phyloP scores from a whole-genome alignment of 2,329 filamentous ascomycete genomes.

The Cordyceps pruinosa region DNA sequence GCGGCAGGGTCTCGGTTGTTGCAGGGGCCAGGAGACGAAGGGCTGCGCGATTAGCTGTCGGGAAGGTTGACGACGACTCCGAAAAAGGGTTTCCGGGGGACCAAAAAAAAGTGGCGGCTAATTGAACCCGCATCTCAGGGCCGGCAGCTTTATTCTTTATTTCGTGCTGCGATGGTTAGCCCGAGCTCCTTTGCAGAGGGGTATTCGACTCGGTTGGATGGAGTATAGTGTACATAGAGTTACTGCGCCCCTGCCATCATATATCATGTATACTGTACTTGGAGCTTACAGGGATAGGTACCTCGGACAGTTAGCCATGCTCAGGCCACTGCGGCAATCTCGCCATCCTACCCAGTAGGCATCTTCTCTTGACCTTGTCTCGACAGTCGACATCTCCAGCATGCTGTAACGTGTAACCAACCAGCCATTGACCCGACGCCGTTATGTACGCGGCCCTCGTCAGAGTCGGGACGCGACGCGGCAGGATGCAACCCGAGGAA shows the following conservation, averaged over 20 bases:
- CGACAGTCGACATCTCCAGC: no score
- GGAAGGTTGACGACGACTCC: neutral
- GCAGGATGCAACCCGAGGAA: neutral
- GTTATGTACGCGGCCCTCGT: no score
- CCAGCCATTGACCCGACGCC: no score
- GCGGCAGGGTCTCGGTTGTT: neutral
- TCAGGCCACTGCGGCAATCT: no score
- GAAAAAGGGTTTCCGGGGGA: neutral
- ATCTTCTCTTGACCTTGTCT: no score
- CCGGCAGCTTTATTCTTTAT: neutral
- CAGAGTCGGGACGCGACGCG: neutral
- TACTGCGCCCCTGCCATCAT: neutral
- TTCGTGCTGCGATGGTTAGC: neutral
- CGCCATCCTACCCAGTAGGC: no score
- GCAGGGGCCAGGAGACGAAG: neutral
- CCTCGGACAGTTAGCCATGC: no score
- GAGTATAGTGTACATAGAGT: neutral
- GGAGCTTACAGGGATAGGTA: neutral
- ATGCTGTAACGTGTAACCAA: no score
- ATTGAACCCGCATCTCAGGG: neutral
- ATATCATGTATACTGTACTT: neutral
- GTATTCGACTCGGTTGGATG: neutral
- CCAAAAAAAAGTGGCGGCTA: conserved; percentile 4
- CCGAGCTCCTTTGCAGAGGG: conserved; percentile 1
- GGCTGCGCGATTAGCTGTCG: neutral